phyloP scores from a whole-genome alignment of 352 stramenopile species.

The Globisporangium sylvaticum region DNA sequence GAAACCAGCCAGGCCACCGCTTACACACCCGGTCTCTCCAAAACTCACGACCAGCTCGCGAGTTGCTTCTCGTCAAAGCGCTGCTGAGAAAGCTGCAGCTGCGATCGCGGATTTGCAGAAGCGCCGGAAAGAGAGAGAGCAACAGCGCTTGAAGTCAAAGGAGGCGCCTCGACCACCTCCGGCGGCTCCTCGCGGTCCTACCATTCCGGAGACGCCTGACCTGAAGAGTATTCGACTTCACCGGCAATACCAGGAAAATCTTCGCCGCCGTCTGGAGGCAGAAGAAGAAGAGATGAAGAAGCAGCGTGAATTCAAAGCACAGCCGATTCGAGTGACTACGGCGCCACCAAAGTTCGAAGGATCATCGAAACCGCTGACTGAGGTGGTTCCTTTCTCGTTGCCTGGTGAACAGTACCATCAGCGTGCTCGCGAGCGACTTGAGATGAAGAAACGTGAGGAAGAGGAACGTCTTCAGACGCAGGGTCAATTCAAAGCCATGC shows the following conservation, averaged over 20 bases:
- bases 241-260: constrained; percentile 65
- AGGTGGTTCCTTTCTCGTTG: constrained; percentile 62
- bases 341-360: constrained; percentile 60
- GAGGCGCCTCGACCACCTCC: constrained; percentile 19
- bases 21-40: constrained; percentile 41
- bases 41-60: constrained; percentile 42
- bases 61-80: constrained; percentile 25
- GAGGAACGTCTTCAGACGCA: constrained; percentile 39
- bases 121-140: constrained; percentile 36
- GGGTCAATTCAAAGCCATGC: constrained; percentile 54
- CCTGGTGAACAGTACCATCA: constrained; percentile 53
- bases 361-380: constrained; percentile 66
- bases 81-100: constrained; percentile 28
- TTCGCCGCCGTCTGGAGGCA: constrained; percentile 49
- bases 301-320: constrained; percentile 62
- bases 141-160: constrained; percentile 28
- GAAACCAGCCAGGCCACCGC: constrained; percentile 22
- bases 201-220: constrained; percentile 66
- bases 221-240: constrained; percentile 72
- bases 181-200: constrained; percentile 27
- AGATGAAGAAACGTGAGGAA: constrained; percentile 54
- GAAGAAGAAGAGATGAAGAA: constrained; percentile 55
- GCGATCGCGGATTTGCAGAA: constrained; percentile 36
- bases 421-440: constrained; percentile 51
- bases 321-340: constrained; percentile 60